These are phyloP conservation scores for Amoebophrya sp. DNA, from an alignment of 169 alveolate genomes.

Conservation along the genomic window DNA sequence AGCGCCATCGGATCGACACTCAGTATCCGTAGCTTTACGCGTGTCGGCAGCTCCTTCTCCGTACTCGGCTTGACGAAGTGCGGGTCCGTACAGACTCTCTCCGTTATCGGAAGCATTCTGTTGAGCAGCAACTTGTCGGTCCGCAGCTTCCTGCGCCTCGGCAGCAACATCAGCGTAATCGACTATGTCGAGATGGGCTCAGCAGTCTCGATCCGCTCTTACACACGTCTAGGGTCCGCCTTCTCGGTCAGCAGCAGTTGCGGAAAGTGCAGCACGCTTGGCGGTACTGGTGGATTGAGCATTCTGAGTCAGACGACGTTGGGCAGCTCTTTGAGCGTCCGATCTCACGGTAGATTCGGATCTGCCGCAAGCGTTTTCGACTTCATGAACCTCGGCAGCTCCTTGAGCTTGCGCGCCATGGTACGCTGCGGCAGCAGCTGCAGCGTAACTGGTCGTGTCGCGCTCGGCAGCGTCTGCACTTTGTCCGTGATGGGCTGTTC, in stretches of 20 bases:
- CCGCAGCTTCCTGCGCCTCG: neutral
- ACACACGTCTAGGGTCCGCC: neutral
- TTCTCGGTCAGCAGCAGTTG: neutral
- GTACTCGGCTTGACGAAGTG: neutral
- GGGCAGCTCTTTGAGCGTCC: conserved; percentile 14
- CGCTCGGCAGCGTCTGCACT: neutral
- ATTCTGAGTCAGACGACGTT: neutral
- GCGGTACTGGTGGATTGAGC: neutral
- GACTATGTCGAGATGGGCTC: neutral
- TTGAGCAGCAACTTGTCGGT: neutral
- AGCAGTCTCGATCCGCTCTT: conserved; percentile 8
- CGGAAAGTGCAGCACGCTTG: neutral
- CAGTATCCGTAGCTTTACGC: conserved; percentile 1
- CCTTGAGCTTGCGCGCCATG: neutral
- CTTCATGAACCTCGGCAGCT: neutral
- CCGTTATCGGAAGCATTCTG: neutral
- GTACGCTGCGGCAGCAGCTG: conserved; percentile 15
- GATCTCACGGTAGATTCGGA: neutral
- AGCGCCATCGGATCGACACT: neutral
- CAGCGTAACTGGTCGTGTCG: neutral
- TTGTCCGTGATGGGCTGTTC: neutral
- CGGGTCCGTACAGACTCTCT: neutral
- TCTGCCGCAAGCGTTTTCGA: neutral
- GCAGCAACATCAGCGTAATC: neutral
- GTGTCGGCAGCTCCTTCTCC: neutral